A percentile compares a stretch with the other conserved stretches of the same genome.
Evolutionary conservation across 345 rosid species (phyloP).

Genomic region (Adansonia digitata): DNA sequence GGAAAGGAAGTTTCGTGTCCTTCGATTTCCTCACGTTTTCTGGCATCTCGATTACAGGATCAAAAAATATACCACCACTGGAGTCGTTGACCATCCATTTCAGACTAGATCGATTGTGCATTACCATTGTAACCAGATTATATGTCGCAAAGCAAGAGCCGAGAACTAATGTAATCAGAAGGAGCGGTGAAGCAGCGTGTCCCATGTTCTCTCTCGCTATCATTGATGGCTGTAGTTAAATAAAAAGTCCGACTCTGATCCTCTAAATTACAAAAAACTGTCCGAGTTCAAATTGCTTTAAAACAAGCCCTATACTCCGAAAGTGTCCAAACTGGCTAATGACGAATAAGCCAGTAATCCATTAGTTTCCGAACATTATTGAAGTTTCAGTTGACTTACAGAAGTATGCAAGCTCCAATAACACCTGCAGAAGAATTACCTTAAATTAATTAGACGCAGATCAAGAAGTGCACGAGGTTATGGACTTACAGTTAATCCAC

Average conservation of each 20-base stretch:
- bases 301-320: not conserved
- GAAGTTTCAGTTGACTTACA: not conserved
- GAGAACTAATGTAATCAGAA: constrained; percentile 53
- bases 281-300: not conserved
- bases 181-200: constrained; percentile 48
- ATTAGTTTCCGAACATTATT: not conserved
- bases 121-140: constrained; percentile 54
- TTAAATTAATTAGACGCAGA: not conserved
- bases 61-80: constrained; percentile 34
- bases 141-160: constrained; percentile 75
- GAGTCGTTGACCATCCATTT: constrained; percentile 24
- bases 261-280: not conserved
- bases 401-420: not conserved
- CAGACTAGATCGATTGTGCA: constrained; percentile 40
- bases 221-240: constrained; percentile 14
- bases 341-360: not conserved
- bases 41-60: constrained; percentile 73
- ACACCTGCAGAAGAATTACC: not conserved
- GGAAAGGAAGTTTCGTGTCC: constrained; percentile 41
- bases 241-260: not conserved
- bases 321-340: not conserved
- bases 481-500: not conserved
- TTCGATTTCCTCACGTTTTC: constrained; percentile 31
- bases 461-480: not conserved
- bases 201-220: constrained; percentile 35